These are phyloP conservation scores for Ilyonectria destructans DNA, from an alignment of 2,329 filamentous ascomycete species.

Conservation along the genomic window DNA sequence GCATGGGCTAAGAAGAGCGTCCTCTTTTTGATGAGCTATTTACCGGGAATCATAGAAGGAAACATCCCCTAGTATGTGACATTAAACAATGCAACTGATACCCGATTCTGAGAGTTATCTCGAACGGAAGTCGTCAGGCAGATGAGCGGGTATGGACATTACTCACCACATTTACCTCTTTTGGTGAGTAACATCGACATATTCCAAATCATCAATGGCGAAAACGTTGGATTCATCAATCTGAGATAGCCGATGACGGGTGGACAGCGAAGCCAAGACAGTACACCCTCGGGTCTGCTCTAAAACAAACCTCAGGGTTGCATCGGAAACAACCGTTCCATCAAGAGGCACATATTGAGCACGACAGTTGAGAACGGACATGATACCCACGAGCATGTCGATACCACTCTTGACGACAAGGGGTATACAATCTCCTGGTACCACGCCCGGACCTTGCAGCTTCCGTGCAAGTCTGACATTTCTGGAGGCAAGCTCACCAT, in stretches of 20 bases:
- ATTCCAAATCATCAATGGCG: conserved; percentile 48
- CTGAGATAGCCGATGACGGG: conserved; percentile 48
- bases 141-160: no score
- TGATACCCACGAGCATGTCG: conserved; percentile 71
- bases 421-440: conserved; percentile 64
- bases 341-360: conserved; percentile 75
- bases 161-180: no score
- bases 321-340: conserved; percentile 67
- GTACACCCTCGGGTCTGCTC: conserved; percentile 61
- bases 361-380: conserved; percentile 69
- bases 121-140: no score
- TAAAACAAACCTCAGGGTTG: conserved; percentile 66
- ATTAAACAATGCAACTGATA: no score
- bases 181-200: conserved; percentile 69
- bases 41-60: no score
- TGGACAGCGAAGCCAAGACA: conserved; percentile 62
- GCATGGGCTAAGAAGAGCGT: no score
- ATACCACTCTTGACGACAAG: conserved; percentile 69
- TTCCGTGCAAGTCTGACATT: conserved; percentile 57
- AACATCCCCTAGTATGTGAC: no score
- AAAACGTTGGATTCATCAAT: conserved; percentile 45
- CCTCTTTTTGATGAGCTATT: no score
- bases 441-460: conserved; percentile 58
- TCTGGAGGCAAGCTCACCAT: conserved; percentile 60
- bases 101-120: no score